phyloP scores from a whole-genome alignment of 495 filamentous ascomycete genomes.

The Pseudevernia furfuracea region DNA sequence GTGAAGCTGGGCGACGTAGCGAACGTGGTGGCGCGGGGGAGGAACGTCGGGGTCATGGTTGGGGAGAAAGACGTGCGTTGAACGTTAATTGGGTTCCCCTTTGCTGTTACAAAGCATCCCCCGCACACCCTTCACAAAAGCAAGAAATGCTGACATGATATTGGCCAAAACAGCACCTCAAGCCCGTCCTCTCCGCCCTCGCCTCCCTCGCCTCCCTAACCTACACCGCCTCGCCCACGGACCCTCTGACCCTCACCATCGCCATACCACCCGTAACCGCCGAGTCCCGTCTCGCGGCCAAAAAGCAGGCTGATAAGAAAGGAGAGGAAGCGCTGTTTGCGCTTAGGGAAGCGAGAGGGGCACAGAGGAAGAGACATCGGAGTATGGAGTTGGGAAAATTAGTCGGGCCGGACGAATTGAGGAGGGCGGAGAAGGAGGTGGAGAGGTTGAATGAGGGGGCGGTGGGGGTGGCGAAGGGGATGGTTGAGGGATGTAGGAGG shows the following conservation, averaged over 20 bases:
- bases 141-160: too few relatives aligned
- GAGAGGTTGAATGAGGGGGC: constrained; percentile 26
- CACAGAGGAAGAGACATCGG: constrained; percentile 24
- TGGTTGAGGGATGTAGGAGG: constrained; percentile 28
- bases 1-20: constrained; percentile 20
- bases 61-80: constrained; percentile 24
- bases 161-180: constrained; percentile 21
- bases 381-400: constrained; percentile 27
- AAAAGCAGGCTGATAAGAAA: constrained; percentile 16
- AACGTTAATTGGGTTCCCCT: not conserved
- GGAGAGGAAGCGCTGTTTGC: constrained; percentile 25
- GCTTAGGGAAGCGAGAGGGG: constrained; percentile 23
- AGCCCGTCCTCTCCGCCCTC: constrained; percentile 18
- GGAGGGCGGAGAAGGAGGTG: constrained; percentile 26
- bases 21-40: constrained; percentile 18
- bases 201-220: constrained; percentile 22
- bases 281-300: constrained; percentile 44
- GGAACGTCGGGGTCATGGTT: constrained; percentile 18
- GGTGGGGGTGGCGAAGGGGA: constrained; percentile 16
- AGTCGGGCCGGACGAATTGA: constrained; percentile 23
- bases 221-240: constrained; percentile 18
- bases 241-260: constrained; percentile 22
- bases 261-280: constrained; percentile 35
- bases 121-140: not conserved
- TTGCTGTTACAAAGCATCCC: not conserved